phyloP scores from a whole-genome alignment of 2,329 filamentous ascomycete genomes.

The Exophiala phaeomuriformis region DNA sequence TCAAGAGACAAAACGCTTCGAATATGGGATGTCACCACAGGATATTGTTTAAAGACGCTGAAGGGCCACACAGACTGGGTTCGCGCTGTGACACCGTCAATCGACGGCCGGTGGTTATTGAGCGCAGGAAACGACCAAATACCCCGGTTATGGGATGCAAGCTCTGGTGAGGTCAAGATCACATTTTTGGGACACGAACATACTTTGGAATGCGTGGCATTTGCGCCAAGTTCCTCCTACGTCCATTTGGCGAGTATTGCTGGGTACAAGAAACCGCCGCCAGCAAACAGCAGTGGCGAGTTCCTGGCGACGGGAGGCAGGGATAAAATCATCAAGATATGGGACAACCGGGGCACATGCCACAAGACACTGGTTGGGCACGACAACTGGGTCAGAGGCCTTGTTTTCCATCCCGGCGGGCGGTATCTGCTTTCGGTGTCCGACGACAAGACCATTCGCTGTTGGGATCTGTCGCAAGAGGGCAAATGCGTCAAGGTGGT shows the following conservation, averaged over 20 bases:
- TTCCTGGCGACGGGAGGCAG: constrained; percentile 83
- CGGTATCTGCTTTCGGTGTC: constrained; percentile 80
- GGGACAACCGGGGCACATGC: constrained; percentile 76
- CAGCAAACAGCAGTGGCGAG: constrained; percentile 67
- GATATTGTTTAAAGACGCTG: constrained; percentile 87
- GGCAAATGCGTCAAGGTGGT: constrained; percentile 82
- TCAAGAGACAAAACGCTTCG: constrained; percentile 76
- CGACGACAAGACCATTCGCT: constrained; percentile 86
- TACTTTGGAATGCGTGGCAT: constrained; percentile 73
- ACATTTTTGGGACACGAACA: constrained; percentile 83
- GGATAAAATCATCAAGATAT: constrained; percentile 85
- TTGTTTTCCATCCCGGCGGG: constrained; percentile 85
- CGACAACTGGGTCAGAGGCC: constrained; percentile 84
- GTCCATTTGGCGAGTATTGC: constrained; percentile 68
- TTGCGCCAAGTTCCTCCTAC: constrained; percentile 75
- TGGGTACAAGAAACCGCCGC: constrained; percentile 73
- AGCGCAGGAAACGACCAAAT: constrained; percentile 79
- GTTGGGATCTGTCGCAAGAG: constrained; percentile 89
- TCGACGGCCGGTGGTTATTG: constrained; percentile 74
- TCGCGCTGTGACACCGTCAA: constrained; percentile 73
- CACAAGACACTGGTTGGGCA: constrained; percentile 81
- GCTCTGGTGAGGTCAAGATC: constrained; percentile 65
- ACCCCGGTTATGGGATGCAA: constrained; percentile 76
- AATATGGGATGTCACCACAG: constrained; percentile 89
- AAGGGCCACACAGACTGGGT: constrained; percentile 84